phyloP scores from a whole-genome alignment of 805 yeast species.

The Wickerhamiella kazuoi region DNA sequence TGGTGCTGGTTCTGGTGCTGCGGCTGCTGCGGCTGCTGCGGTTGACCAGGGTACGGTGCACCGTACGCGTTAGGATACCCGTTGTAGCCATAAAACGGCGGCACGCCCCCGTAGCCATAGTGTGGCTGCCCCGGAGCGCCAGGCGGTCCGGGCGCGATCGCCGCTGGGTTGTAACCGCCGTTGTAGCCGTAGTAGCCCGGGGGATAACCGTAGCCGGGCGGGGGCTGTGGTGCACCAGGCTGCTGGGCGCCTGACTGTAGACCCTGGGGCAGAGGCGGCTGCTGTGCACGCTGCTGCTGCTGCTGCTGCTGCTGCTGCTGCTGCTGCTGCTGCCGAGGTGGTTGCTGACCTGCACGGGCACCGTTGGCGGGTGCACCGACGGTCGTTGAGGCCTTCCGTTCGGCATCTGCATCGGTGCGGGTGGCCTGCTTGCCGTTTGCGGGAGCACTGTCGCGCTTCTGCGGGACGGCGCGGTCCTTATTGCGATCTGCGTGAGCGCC shows the following conservation, averaged over 20 bases:
- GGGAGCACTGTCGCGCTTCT: too few species aligned
- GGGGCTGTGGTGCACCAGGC: too few species aligned
- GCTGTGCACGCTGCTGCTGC: background rate
- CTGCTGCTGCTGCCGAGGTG: background rate
- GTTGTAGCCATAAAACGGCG: background rate
- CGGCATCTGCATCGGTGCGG: too few species aligned
- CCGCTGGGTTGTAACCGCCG: too few species aligned
- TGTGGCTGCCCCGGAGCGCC: background rate
- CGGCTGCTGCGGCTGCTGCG: background rate
- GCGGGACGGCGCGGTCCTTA: too few species aligned
- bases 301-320: conserved; percentile 4
- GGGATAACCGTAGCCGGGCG: background rate
- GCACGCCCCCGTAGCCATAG: background rate
- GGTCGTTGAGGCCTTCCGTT: too few species aligned
- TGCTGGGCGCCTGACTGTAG: background rate
- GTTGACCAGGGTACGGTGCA: too few species aligned
- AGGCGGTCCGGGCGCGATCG: too few species aligned
- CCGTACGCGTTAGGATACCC: background rate
- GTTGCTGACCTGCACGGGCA: background rate
- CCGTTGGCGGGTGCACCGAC: too few species aligned
- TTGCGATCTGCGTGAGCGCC: too few species aligned
- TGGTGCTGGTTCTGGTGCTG: background rate
- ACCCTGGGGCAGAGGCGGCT: background rate
- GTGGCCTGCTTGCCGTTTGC: too few species aligned
- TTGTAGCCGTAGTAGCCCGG: background rate